A percentile compares a stretch with the other conserved stretches of the same genome.
phyloP scores from a whole-genome alignment of 2,329 filamentous ascomycete genomes.

The Xylaria sp. region DNA sequence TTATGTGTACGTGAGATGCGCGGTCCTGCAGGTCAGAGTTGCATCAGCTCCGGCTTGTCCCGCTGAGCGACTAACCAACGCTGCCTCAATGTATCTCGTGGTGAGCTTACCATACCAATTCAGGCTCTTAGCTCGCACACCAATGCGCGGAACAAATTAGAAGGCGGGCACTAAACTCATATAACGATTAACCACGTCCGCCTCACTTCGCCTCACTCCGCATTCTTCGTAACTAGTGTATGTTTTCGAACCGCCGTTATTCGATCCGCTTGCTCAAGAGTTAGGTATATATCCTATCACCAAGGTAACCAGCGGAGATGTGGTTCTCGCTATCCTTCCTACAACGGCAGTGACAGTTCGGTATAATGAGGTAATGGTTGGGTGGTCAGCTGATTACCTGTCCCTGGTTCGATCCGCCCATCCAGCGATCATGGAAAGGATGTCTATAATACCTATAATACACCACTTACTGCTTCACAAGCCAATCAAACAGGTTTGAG shows the following conservation, averaged over 20 bases:
- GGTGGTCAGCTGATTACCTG: conserved; percentile 10
- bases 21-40: conserved; percentile 33
- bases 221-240: background rate
- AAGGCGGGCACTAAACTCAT: conserved; percentile 18
- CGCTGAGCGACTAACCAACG: conserved; percentile 35
- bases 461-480: background rate
- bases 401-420: conserved; percentile 17
- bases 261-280: background rate
- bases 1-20: conserved; percentile 21
- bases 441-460: background rate
- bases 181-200: conserved; percentile 8
- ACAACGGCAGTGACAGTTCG: background rate
- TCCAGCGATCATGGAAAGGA: conserved; percentile 4
- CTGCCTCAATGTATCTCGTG: conserved; percentile 12
- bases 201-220: conserved; percentile 20
- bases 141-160: conserved; percentile 19
- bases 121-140: conserved; percentile 5
- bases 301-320: background rate
- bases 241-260: background rate
- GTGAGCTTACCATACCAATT: conserved; percentile 5
- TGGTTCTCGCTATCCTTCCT: background rate
- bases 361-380: background rate
- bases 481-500: conserved; percentile 3
- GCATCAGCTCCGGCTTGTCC: conserved; percentile 40
- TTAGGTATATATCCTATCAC: background rate